Base-by-base conservation (phyloP, 2,329 filamentous ascomycete species). In the Mariannaea sp. region DNA sequence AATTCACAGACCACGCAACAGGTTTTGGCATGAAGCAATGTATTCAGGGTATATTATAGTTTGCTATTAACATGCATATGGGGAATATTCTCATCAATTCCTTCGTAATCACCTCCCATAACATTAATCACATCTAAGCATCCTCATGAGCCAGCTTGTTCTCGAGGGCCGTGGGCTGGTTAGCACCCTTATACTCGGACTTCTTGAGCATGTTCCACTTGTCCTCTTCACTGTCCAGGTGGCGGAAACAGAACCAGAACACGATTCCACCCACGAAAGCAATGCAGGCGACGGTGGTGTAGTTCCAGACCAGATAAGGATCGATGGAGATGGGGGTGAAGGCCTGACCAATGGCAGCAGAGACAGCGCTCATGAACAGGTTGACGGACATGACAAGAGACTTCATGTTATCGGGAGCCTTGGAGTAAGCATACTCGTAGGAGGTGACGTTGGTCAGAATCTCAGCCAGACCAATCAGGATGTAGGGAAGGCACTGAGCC, bases 361-460 rank as follows among this genome's bases (percentile, higher is more conserved):
- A 84, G 60, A 92, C 78, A 52, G 87, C 88, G 24, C 78, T 85
- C 79, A 84, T 90, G 75, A 88, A 86, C 32, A 90, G 78, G 66
- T 85, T 85, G 64, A 91, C 77, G 16, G 83, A 82, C 71, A 82
- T 79, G 63, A 92, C 87, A n/a, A 92, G 78, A 1, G 85, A 88
- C 60, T 87, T 86, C 89, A 92, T 92, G 75, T 90, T 91, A 65
- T 81, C 83, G 20, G 89, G 89, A 0, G 88, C 87, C 72, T 90
- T 90, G 69, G 85, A 86, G 75, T 85, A 92, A 27, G 89, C 89
- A 59, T 90, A 90, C 68, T 91, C 88, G 59, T 88, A 83, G 1
- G 84, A 85, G 13, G 80, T 80, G 53, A 81, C 78, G 64, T 80
- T 80, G 58, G 79, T 75, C 60, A 82, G 77, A 48, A 82, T 79